These are phyloP conservation scores for Penicillium sp. DNA, from an alignment of 2,329 filamentous ascomycete species.

Conservation along the genomic window DNA sequence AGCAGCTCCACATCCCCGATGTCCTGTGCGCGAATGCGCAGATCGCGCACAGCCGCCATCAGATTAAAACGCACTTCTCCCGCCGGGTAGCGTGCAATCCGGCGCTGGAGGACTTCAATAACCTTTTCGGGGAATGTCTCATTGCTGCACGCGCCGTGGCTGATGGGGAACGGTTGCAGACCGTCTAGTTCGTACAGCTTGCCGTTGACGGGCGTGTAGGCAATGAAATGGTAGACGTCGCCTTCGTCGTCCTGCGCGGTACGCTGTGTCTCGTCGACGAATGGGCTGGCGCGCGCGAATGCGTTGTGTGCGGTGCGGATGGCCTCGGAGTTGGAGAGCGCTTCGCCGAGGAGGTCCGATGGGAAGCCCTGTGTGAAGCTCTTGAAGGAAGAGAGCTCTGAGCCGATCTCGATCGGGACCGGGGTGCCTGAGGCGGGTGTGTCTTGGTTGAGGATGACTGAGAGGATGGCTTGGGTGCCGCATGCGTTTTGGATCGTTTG, in stretches of 20 bases:
- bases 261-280: conserved; percentile 83
- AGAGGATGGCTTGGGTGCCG: conserved; percentile 90
- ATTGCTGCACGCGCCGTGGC: conserved; percentile 70
- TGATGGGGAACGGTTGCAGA: conserved; percentile 86
- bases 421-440: conserved; percentile 24
- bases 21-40: conserved; percentile 70
- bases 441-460: conserved; percentile 81
- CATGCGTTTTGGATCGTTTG: conserved; percentile 99
- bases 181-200: conserved; percentile 92
- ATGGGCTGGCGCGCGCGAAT: conserved; percentile 83
- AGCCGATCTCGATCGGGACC: conserved; percentile 63
- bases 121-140: conserved; percentile 74
- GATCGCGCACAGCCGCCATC: conserved; percentile 83
- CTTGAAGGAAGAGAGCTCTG: conserved; percentile 70
- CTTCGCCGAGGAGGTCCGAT: conserved; percentile 67
- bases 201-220: conserved; percentile 78
- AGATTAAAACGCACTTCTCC: conserved; percentile 95
- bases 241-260: conserved; percentile 65
- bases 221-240: conserved; percentile 96
- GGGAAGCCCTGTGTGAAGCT: conserved; percentile 85
- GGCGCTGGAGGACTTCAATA: conserved; percentile 78
- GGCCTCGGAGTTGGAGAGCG: conserved; percentile 65
- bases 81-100: conserved; percentile 78
- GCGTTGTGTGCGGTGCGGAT: conserved; percentile 83
- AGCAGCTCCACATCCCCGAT: conserved; percentile 78